A percentile compares a stretch with the other conserved stretches of the same genome.
These are phyloP conservation scores for Cladophialophora psammophila DNA, from an alignment of 2,329 filamentous ascomycete genomes.

Conservation along the genomic window DNA sequence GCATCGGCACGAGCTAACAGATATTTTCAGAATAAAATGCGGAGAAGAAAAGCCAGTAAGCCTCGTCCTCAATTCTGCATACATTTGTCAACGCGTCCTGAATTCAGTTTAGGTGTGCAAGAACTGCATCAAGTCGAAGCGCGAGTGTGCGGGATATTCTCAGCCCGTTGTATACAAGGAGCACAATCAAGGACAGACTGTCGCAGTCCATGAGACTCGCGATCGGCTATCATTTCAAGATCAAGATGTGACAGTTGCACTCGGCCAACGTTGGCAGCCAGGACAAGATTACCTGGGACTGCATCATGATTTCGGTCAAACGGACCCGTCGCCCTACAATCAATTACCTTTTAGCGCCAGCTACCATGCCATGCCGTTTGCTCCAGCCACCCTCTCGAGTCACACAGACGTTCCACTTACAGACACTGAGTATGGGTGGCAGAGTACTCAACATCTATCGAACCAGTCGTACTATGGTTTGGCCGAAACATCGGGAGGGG, in stretches of 20 bases:
- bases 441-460: constrained; percentile 1
- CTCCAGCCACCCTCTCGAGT: neutral
- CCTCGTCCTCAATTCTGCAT: neutral
- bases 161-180: constrained; percentile 37
- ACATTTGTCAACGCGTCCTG: constrained; percentile 2
- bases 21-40: constrained; percentile 74
- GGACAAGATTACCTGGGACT: constrained; percentile 14
- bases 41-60: constrained; percentile 72
- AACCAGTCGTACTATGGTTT: constrained; percentile 9
- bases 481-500: neutral
- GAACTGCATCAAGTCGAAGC: constrained; percentile 56
- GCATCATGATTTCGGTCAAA: constrained; percentile 17
- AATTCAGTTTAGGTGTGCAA: constrained; percentile 44
- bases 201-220: constrained; percentile 5
- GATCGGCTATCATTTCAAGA: constrained; percentile 20
- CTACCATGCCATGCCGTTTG: constrained; percentile 24
- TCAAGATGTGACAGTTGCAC: constrained; percentile 9
- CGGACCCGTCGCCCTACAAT: constrained; percentile 19
- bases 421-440: constrained; percentile 14
- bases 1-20: constrained; percentile 7
- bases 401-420: neutral
- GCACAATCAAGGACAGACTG: constrained; percentile 23
- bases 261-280: constrained; percentile 21
- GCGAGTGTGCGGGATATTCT: constrained; percentile 49
- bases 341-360: constrained; percentile 27